Conservation (phyloP, 129 eudicot species). For the Helianthus annuus region DNA sequence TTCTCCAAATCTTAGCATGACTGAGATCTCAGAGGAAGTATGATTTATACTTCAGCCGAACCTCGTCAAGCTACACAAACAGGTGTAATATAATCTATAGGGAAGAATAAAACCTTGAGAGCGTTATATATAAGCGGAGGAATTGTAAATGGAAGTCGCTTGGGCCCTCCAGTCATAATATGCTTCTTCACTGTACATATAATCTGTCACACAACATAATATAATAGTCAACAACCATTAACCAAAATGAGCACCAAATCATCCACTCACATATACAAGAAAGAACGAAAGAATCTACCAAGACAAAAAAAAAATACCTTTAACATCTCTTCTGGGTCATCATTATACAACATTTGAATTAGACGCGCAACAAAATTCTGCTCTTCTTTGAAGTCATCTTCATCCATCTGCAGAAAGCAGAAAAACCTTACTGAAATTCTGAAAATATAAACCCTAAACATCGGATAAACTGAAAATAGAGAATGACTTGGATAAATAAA, state of each 20-base stretch:
- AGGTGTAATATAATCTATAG: constrained; percentile 1
- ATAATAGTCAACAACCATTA: constrained; percentile 21
- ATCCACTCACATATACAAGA: constrained; percentile 16
- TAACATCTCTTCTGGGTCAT: constrained; percentile 90
- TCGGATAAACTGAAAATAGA: neutral
- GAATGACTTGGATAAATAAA: constrained; percentile 9
- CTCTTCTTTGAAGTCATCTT: constrained; percentile 92
- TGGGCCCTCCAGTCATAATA: constrained; percentile 80
- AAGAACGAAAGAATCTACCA: constrained; percentile 10
- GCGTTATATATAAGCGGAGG: constrained; percentile 90
- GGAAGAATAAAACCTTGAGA: constrained; percentile 63
- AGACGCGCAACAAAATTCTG: constrained; percentile 98
- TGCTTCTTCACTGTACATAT: constrained; percentile 85
- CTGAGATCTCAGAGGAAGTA: neutral
- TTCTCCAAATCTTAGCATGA: constrained; percentile 3
- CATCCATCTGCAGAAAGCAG: constrained; percentile 63
- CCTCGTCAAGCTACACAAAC: constrained; percentile 13
- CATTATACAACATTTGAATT: constrained; percentile 83
- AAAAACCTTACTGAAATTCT: neutral
- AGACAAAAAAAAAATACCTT: constrained; percentile 47
- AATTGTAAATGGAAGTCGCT: constrained; percentile 83
- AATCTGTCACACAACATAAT: constrained; percentile 56
- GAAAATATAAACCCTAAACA: constrained; percentile 19
- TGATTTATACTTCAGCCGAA: neutral
- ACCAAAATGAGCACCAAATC: neutral